phyloP scores from a whole-genome alignment of 2,329 filamentous ascomycete species.

The Coniochaeta sp. region DNA sequence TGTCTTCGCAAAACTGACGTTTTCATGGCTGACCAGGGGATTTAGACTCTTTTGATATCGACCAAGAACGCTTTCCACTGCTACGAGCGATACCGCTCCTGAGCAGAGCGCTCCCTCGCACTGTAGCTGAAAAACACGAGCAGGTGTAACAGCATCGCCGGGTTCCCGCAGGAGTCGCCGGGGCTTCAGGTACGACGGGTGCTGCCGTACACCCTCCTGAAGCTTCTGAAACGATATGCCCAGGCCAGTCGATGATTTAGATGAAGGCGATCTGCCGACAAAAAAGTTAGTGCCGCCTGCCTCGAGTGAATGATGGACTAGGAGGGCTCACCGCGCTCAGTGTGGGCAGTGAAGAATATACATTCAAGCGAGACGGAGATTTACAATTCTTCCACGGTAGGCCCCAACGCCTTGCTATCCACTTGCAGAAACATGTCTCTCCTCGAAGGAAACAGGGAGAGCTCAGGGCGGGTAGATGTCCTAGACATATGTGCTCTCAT shows the following conservation, averaged over 20 bases:
- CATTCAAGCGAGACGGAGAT: not conserved
- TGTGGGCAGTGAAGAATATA: not conserved
- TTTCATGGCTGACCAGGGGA: not conserved
- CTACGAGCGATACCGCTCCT: not conserved
- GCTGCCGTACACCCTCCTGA: not conserved
- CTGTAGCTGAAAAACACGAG: conserved; percentile 1
- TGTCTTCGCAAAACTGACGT: not conserved
- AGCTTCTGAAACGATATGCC: not conserved
- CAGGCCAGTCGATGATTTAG: not conserved
- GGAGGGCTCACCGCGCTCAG: not conserved
- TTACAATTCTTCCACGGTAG: not conserved
- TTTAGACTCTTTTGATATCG: not conserved
- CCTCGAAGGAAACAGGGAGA: not conserved
- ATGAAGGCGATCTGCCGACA: not conserved
- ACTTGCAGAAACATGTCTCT: not conserved
- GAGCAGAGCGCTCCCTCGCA: not conserved
- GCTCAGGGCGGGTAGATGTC: not conserved
- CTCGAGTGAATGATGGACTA: not conserved
- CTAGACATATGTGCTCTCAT: not conserved
- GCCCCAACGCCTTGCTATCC: not conserved
- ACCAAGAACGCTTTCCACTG: not conserved
- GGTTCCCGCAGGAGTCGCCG: not conserved
- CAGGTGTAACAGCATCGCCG: conserved; percentile 1
- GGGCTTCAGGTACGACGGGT: not conserved
- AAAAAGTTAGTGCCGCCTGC: not conserved